These are phyloP conservation scores for Mollisiaceae sp. DNA, from an alignment of 2,329 filamentous ascomycete genomes.

Conservation along the genomic window DNA sequence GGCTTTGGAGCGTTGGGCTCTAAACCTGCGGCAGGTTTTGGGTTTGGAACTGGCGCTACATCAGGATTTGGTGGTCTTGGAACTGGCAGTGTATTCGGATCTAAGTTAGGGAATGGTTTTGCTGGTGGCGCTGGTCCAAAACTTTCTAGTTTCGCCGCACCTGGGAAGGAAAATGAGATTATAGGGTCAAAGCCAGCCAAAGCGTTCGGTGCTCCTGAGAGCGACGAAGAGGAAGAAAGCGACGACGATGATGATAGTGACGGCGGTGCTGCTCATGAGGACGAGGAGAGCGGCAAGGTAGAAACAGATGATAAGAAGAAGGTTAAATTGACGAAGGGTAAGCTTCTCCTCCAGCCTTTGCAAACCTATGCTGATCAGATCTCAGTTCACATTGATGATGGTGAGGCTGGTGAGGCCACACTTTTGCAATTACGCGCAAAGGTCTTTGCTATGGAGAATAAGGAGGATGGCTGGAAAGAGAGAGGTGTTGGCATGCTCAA, in stretches of 20 bases:
- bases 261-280: slow-evolving; percentile 46
- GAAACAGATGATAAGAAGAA: slow-evolving; percentile 67
- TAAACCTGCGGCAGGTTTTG: slow-evolving; percentile 41
- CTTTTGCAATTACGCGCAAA: slow-evolving; percentile 79
- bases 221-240: slow-evolving; percentile 61
- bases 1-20: slow-evolving; percentile 48
- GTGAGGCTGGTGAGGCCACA: slow-evolving; percentile 82
- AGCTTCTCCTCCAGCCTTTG: slow-evolving; percentile 40
- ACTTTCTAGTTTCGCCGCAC: slow-evolving; percentile 73
- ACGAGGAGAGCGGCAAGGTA: slow-evolving; percentile 55
- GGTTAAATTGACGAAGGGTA: slow-evolving; percentile 71
- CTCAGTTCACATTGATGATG: slow-evolving; percentile 76
- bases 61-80: slow-evolving; percentile 44
- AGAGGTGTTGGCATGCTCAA: slow-evolving; percentile 84
- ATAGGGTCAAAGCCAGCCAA: slow-evolving; percentile 65
- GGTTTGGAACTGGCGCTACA: slow-evolving; percentile 42
- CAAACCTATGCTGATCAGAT: slow-evolving; percentile 28
- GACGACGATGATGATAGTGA: slow-evolving; percentile 49
- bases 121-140: slow-evolving; percentile 47
- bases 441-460: slow-evolving; percentile 67
- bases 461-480: slow-evolving; percentile 79
- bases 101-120: slow-evolving; percentile 49
- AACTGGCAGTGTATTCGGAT: slow-evolving; percentile 48
- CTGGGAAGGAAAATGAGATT: slow-evolving; percentile 54
- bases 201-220: slow-evolving; percentile 79